Conservation (phyloP, 352 stramenopile species). For the Globisporangium rhizosaccharum region DNA sequence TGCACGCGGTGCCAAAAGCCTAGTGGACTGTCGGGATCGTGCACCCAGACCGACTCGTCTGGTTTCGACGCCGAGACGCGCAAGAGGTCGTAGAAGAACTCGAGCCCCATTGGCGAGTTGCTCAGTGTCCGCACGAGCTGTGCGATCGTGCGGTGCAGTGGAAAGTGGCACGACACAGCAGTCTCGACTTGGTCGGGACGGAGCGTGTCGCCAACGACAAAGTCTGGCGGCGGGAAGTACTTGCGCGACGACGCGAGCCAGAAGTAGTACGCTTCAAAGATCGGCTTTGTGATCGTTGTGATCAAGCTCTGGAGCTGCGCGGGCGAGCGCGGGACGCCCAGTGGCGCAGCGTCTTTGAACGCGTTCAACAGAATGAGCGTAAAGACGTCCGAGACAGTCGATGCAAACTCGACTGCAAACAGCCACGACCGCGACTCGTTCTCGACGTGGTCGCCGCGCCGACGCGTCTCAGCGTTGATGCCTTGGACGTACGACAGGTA, state of each 20-base stretch:
- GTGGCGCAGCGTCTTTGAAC: slow-evolving; percentile 43
- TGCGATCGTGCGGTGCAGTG: slow-evolving; percentile 67
- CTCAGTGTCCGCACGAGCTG: slow-evolving; percentile 69
- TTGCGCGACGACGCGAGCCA: slow-evolving; percentile 70
- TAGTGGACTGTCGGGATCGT: slow-evolving; percentile 47
- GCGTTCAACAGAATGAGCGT: slow-evolving; percentile 76
- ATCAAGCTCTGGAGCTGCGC: slow-evolving; percentile 31
- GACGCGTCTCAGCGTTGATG: slow-evolving; percentile 52
- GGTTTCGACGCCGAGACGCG: slow-evolving; percentile 21
- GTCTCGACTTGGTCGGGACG: slow-evolving; percentile 51
- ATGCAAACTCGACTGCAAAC: slow-evolving; percentile 82
- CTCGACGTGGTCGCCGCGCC: slow-evolving; percentile 69
- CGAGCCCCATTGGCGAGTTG: slow-evolving; percentile 45
- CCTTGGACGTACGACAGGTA: slow-evolving; percentile 77
- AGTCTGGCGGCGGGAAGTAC: slow-evolving; percentile 70
- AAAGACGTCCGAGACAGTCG: slow-evolving; percentile 73
- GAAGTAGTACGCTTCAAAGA: slow-evolving; percentile 75
- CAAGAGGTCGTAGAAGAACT: slow-evolving; percentile 56
- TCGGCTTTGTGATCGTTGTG: slow-evolving; percentile 47
- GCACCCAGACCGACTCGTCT: slow-evolving; percentile 45
- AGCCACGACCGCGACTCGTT: slow-evolving; percentile 78
- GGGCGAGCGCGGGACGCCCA: slow-evolving; percentile 9
- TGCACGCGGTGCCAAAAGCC: slow-evolving; percentile 82
- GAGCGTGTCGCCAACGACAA: slow-evolving; percentile 51
- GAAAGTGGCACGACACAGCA: slow-evolving; percentile 73